A percentile compares a stretch with the other conserved stretches of the same genome.
These are phyloP conservation scores for Aeschynomene evenia DNA, from an alignment of 306 rosid species.

Conservation along the genomic window DNA sequence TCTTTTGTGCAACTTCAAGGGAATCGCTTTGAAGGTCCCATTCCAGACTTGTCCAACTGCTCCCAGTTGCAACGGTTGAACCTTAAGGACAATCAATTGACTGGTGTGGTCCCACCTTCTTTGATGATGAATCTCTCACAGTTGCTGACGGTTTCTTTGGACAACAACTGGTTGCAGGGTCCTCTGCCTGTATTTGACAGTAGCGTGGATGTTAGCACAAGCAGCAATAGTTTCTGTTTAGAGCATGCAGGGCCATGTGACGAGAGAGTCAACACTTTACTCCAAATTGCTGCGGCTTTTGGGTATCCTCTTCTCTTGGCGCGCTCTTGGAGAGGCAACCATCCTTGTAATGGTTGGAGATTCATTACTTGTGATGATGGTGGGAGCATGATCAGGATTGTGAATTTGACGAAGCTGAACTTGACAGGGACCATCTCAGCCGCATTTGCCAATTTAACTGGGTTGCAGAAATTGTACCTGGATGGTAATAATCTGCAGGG, in stretches of 20 bases:
- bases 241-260: slow-evolving; percentile 37
- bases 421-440: slow-evolving; percentile 57
- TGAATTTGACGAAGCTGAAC: slow-evolving; percentile 42
- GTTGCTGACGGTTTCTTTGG: background rate
- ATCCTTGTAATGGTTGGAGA: slow-evolving; percentile 44
- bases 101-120: slow-evolving; percentile 52
- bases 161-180: slow-evolving; percentile 58
- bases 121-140: slow-evolving; percentile 36
- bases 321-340: slow-evolving; percentile 44
- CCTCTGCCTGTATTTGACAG: slow-evolving; percentile 45
- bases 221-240: background rate
- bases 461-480: slow-evolving; percentile 37
- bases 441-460: slow-evolving; percentile 44
- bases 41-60: slow-evolving; percentile 52
- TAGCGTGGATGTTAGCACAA: background rate
- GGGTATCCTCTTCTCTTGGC: slow-evolving; percentile 49
- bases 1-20: slow-evolving; percentile 56
- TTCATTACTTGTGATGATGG: slow-evolving; percentile 41
- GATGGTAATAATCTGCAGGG: slow-evolving; percentile 47
- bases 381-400: slow-evolving; percentile 24
- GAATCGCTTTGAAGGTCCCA: slow-evolving; percentile 53
- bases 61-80: slow-evolving; percentile 39
- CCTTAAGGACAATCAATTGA: slow-evolving; percentile 51
- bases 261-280: slow-evolving; percentile 40
- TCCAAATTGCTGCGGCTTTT: slow-evolving; percentile 37